Evolutionary conservation across 164 flowering plant species (phyloP).

Genomic region (Cinnamomum micranthum): DNA sequence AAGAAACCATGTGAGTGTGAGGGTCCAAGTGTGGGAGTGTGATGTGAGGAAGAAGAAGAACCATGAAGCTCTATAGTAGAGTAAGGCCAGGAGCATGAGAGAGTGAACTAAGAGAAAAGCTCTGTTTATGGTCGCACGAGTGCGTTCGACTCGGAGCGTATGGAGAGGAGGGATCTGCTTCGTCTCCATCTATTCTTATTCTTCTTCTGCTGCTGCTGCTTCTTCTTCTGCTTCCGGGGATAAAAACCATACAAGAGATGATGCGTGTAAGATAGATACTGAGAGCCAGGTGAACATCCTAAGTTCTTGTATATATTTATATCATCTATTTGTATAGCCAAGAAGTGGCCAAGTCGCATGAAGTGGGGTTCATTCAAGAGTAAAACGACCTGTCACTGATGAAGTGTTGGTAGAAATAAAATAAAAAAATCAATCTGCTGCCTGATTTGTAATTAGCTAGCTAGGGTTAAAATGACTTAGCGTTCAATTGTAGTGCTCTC

Average conservation of each 20-base stretch:
- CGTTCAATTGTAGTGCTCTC: no score
- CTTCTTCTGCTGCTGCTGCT: not conserved
- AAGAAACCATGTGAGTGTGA: constrained; percentile 26
- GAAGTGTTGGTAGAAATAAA: no score
- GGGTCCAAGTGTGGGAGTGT: not conserved
- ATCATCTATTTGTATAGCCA: no score
- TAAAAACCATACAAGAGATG: no score
- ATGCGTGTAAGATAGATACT: no score
- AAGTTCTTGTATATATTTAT: no score
- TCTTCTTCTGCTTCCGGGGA: not conserved
- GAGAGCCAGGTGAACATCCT: not conserved
- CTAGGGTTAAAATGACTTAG: no score
- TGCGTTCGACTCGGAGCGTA: not conserved
- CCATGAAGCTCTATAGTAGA: constrained; percentile 15
- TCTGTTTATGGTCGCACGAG: constrained; percentile 13
- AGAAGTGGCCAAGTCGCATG: no score
- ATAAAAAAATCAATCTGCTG: no score
- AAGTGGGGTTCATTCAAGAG: no score
- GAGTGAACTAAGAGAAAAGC: not conserved
- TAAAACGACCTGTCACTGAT: no score
- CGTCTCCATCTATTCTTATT: not conserved
- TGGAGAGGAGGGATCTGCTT: constrained; percentile 2
- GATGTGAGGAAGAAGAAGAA: not conserved
- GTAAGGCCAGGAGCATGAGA: not conserved
- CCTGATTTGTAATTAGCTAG: no score